Evolutionary conservation across 306 rosid genomes (phyloP).

Genomic region (Vachellia pachyceras): DNA sequence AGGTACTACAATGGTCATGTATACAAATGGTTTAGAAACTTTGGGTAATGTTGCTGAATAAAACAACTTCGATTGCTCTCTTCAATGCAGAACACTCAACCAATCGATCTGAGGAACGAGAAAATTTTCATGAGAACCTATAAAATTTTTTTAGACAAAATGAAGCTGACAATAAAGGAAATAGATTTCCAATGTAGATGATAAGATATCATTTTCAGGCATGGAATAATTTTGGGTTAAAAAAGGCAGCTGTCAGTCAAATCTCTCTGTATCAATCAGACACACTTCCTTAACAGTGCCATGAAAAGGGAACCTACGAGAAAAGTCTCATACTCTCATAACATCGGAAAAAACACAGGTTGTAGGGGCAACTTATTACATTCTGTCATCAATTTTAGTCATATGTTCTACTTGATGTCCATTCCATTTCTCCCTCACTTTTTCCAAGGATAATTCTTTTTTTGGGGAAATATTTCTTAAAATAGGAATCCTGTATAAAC

Average conservation of each 20-base stretch:
- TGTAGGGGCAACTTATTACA: neutral
- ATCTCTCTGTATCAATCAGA: neutral
- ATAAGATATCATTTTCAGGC: neutral
- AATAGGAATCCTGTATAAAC: neutral
- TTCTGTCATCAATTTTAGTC: neutral
- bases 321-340: neutral
- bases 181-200: neutral
- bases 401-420: neutral
- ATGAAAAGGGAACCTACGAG: neutral
- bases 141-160: neutral
- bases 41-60: conserved; percentile 94
- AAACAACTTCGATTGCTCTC: conserved; percentile 93
- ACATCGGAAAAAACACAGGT: neutral
- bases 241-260: neutral
- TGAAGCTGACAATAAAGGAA: neutral
- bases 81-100: conserved; percentile 93
- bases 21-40: conserved; percentile 92
- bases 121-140: conserved; percentile 36
- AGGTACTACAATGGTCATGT: conserved; percentile 81
- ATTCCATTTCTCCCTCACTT: neutral
- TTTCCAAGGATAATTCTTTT: no score
- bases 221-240: neutral
- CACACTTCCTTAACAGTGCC: neutral
- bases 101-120: conserved; percentile 73
- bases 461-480: neutral